Evolutionary conservation across 306 rosid species (phyloP), one percentile per base, ranked within the genome.

Genomic region (Prunus campanulata): DNA sequence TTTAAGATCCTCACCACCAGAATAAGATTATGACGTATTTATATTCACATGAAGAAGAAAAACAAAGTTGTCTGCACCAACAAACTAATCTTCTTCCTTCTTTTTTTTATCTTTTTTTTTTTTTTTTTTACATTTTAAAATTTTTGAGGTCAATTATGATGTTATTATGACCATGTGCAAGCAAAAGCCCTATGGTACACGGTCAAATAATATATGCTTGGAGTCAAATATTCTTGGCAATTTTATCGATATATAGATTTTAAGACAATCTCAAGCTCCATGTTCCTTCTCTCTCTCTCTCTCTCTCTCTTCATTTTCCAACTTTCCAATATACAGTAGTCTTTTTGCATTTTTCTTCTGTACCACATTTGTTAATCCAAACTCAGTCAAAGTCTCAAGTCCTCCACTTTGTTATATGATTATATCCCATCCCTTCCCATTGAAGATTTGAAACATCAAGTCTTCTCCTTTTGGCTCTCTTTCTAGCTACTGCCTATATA

Each of bases 121-220:
- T 32, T 1, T 35, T 35, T 6, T 0, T 25, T 6, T 6, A 32
- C 44, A 39, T 39, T 39, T 35, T 39, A 8, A 3, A 9, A 18
- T 1, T 57, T 6, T 8, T 59, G 22, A 57, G 3, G 32, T 3
- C 12, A 2, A 65, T 57, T 56, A 59, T 22, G 25, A 35, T 12
- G 68, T 63, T 7, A 39, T 39, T 63, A 1, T 0, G 3, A 16
- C 46, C 7, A 30, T 15, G 44, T 62, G 67, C n/a, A 3, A 27
- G 46, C 46, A 14, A 62, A 19, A 1, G 42, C 67, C 24, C 15
- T 67, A 11, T 12, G 11, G 11, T 30, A 20, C 20, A 30, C 7
- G 70, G 78, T 74, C 78, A 74, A 74, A 74, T 9, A 27, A 12
- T 11, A 74, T 74, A 10, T 48, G 70, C 71, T 50, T 20, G 52